Percentiles rank a stretch among this genome's conserved stretches.
phyloP scores from a whole-genome alignment of 495 filamentous ascomycete species.

The Aspergillus saccharolyticus region DNA sequence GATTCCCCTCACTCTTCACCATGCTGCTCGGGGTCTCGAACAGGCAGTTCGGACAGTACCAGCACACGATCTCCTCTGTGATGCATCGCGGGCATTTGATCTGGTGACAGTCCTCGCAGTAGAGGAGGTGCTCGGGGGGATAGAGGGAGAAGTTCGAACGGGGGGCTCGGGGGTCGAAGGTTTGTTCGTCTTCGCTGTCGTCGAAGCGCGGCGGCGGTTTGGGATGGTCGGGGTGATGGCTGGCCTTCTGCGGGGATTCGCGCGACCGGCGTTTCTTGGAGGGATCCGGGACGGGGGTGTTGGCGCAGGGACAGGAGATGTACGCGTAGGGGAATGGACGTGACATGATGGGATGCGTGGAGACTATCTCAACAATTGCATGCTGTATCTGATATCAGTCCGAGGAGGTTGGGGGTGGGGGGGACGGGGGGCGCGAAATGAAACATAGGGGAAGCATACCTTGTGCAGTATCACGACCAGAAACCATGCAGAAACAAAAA shows the following conservation, averaged over 20 bases:
- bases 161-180: constrained; percentile 79
- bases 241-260: constrained; percentile 37
- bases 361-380: neutral
- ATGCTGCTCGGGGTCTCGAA: constrained; percentile 91
- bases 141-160: constrained; percentile 86
- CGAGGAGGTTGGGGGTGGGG: no score
- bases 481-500: neutral
- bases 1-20: constrained; percentile 85
- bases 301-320: constrained; percentile 87
- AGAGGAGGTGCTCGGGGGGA: constrained; percentile 88
- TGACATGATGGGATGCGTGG: constrained; percentile 48
- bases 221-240: constrained; percentile 24
- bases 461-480: neutral
- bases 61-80: constrained; percentile 85
- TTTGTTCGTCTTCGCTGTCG: constrained; percentile 68
- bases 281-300: constrained; percentile 43
- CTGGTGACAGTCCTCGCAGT: constrained; percentile 94
- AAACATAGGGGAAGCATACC: neutral
- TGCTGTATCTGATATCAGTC: neutral
- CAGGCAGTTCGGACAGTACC: constrained; percentile 92
- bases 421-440: no score
- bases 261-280: constrained; percentile 36
- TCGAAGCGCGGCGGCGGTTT: constrained; percentile 30
- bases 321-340: constrained; percentile 81
- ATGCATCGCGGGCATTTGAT: constrained; percentile 91